A percentile compares a stretch with the other conserved stretches of the same genome.
These are phyloP conservation scores for Pichia gijzeniarum DNA, from an alignment of 805 yeast species.

Conservation along the genomic window DNA sequence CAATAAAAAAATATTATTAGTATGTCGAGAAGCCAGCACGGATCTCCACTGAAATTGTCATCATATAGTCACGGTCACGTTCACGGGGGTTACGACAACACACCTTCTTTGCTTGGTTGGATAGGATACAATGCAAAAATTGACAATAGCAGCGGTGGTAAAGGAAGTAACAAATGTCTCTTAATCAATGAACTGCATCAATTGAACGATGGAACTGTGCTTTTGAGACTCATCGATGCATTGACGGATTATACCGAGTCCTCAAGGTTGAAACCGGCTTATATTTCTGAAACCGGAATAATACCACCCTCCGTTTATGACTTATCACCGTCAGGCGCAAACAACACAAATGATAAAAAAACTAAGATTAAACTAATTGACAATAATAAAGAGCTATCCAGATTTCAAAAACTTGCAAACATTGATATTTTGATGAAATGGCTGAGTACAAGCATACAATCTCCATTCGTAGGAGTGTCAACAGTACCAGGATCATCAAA, in stretches of 20 bases:
- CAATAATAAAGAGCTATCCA: background rate
- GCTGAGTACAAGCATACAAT: conserved; percentile 4
- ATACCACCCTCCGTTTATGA: background rate
- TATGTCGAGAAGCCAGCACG: background rate
- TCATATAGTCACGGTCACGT: background rate
- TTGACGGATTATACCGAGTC: background rate
- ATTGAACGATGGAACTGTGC: conserved; percentile 2
- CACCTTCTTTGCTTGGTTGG: conserved; percentile 1
- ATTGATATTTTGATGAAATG: conserved; percentile 3
- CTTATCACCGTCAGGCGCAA: background rate
- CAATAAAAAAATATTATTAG: background rate
- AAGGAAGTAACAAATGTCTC: background rate
- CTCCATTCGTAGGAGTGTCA: conserved; percentile 2
- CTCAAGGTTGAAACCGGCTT: background rate
- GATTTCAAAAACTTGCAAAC: conserved; percentile 8
- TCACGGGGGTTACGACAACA: background rate
- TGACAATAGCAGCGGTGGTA: background rate
- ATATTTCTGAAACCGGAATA: background rate
- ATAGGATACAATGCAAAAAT: background rate
- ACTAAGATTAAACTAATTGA: background rate
- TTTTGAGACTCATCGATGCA: background rate
- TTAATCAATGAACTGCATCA: background rate
- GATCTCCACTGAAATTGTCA: background rate
- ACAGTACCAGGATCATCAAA: background rate
- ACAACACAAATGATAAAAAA: background rate